Evolutionary conservation across 805 yeast genomes (phyloP).

Genomic region (Wickerhamomyces chambardii): DNA sequence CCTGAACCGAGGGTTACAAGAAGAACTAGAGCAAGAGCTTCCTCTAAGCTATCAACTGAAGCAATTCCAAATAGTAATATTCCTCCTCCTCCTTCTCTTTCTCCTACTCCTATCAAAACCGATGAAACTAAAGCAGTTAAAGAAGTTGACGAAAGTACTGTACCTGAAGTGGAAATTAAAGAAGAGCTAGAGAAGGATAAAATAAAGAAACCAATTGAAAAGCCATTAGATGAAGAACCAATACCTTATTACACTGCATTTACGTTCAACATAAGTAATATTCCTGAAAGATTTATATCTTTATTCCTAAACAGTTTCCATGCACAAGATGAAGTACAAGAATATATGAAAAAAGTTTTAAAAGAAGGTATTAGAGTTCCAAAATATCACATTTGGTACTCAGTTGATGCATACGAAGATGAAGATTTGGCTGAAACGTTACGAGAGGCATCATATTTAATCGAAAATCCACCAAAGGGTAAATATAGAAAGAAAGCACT

Average conservation of each 20-base stretch:
- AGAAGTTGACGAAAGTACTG: constrained; percentile 8
- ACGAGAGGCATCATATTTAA: constrained; percentile 44
- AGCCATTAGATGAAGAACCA: constrained; percentile 25
- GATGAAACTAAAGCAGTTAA: constrained; percentile 4
- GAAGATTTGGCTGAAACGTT: constrained; percentile 55
- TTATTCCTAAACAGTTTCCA: constrained; percentile 60
- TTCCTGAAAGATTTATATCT: constrained; percentile 58
- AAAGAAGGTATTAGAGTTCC: constrained; percentile 50
- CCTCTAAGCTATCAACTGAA: no score
- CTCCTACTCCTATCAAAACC: no score
- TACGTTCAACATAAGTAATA: constrained; percentile 54
- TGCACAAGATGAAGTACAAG: constrained; percentile 43
- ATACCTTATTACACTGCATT: constrained; percentile 43
- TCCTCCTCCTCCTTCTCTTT: no score
- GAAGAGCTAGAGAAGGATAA: constrained; percentile 7
- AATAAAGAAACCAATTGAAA: constrained; percentile 10
- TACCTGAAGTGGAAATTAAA: constrained; percentile 5
- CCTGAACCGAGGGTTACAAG: no score
- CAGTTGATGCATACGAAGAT: constrained; percentile 68
- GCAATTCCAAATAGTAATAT: no score
- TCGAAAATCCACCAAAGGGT: constrained; percentile 36
- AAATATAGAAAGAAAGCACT: constrained; percentile 20
- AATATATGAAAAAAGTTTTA: constrained; percentile 53
- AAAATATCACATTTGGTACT: constrained; percentile 72
- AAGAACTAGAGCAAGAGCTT: constrained; percentile 15